Base-by-base conservation (phyloP, 495 filamentous ascomycete genomes). In the Niebla homalea region DNA sequence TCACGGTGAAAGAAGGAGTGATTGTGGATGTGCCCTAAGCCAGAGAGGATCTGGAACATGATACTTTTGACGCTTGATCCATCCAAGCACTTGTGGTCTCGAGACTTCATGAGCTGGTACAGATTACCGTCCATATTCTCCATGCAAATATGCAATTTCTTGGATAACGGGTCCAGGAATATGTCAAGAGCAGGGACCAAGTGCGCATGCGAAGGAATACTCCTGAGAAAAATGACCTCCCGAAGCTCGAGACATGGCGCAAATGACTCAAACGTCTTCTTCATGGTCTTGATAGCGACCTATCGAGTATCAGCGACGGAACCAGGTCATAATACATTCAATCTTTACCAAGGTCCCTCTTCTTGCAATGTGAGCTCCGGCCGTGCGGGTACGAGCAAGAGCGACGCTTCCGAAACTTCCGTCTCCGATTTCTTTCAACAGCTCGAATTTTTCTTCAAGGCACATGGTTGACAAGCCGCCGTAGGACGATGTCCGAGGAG, bases 261-360 rank as follows among this genome's bases (percentile, higher is more conserved):
- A 60, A 97, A 86, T 4, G 85, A 90, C 36, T 97, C 89, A 57
- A 97, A 99, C 0, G 85, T 87, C 76, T 99, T 99, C 76, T 99
- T 99, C 93, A 99, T 97, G 16, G 92, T 96, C 72, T 99, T 99
- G 63, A 99, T 95, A 2, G 92, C 92, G 57, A 98, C 88, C 92
- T 98, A 52, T 43, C 35, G n/a, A 49, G 18, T 26, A 51, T 69
- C 43, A 71, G 64, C 57, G 19, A 51, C 49, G 22, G 38, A 41
- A 40, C 40, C 32, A 29, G 43, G 20, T 25, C 26, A 46, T 16
- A 35, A 5, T 23, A 25, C 23, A 43, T 51, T 8, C 14, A 35
- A 16, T 49, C 74, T 81, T 66, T 80, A 99, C 92, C 72, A 97
- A 75, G 29, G 89, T 96, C 50, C 90, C 90, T 60, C 89, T 74